phyloP scores from a whole-genome alignment of 2,329 filamentous ascomycete species.

The Exophiala spinifera region DNA sequence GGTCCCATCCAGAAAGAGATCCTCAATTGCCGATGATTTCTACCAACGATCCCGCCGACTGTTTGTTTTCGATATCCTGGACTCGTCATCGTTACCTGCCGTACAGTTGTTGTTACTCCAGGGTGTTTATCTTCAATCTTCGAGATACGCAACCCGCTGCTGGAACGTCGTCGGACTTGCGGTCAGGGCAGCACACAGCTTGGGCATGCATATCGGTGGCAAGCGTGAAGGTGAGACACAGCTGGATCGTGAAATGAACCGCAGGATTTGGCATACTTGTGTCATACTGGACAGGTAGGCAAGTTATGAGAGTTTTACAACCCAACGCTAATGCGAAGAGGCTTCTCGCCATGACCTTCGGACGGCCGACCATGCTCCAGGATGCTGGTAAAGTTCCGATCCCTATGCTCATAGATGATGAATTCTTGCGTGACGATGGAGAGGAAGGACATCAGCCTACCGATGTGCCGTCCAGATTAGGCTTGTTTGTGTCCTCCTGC shows the following conservation, averaged over 20 bases:
- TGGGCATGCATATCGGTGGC: conserved; percentile 41
- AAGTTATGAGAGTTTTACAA: neutral
- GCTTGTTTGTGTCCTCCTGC: conserved; percentile 34
- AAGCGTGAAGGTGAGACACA: conserved; percentile 1
- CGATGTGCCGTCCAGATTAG: conserved; percentile 33
- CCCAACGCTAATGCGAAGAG: neutral
- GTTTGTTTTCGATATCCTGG: conserved; percentile 39
- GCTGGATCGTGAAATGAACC: conserved; percentile 28
- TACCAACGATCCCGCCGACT: conserved; percentile 45
- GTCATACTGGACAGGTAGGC: conserved; percentile 34
- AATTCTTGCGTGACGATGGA: conserved; percentile 28
- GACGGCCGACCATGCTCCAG: conserved; percentile 33
- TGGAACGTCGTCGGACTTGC: conserved; percentile 51
- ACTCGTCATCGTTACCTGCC: conserved; percentile 43
- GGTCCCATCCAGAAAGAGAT: conserved; percentile 38
- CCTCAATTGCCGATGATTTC: conserved; percentile 42
- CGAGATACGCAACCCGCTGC: conserved; percentile 47
- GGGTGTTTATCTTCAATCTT: conserved; percentile 50
- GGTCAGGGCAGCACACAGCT: conserved; percentile 46
- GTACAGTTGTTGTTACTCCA: conserved; percentile 50
- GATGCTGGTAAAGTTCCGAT: conserved; percentile 30
- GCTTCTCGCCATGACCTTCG: conserved; percentile 34
- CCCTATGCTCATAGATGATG: conserved; percentile 4
- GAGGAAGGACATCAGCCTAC: conserved; percentile 27
- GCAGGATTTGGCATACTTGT: conserved; percentile 36